Evolutionary conservation across 495 filamentous ascomycete genomes (phyloP).

Genomic region (Hypomontagnella monticulosa): DNA sequence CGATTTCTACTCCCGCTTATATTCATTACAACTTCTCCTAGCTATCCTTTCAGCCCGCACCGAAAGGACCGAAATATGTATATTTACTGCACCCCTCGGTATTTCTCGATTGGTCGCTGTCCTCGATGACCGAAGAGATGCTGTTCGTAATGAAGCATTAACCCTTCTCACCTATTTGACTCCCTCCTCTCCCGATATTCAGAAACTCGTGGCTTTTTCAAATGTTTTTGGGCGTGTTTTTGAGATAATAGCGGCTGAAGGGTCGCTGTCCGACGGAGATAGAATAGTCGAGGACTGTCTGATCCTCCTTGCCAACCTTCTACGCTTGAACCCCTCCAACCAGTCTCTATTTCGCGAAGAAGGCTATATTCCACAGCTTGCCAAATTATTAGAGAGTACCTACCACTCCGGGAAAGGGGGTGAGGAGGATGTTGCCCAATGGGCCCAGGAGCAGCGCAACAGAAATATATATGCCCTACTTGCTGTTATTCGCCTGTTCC

Average conservation of each 20-base stretch:
- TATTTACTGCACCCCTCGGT: slow-evolving; percentile 85
- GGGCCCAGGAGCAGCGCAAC: slow-evolving; percentile 79
- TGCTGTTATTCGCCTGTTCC: slow-evolving; percentile 84
- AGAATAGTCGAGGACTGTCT: slow-evolving; percentile 93
- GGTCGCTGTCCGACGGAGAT: slow-evolving; percentile 83
- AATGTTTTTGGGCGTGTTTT: slow-evolving; percentile 92
- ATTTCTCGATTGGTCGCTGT: slow-evolving; percentile 85
- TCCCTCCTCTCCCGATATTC: slow-evolving; percentile 69
- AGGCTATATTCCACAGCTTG: slow-evolving; percentile 79
- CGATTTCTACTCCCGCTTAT: slow-evolving; percentile 94
- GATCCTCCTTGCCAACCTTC: slow-evolving; percentile 88
- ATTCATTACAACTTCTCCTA: slow-evolving; percentile 88
- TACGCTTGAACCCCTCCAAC: slow-evolving; percentile 89
- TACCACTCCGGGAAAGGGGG: slow-evolving; percentile 62
- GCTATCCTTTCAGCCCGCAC: slow-evolving; percentile 87
- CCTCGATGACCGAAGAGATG: slow-evolving; percentile 87
- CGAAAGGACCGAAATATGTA: slow-evolving; percentile 94
- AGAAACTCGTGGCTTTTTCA: slow-evolving; percentile 94
- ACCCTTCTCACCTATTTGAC: slow-evolving; percentile 62
- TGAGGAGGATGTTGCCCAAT: slow-evolving; percentile 72
- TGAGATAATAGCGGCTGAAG: slow-evolving; percentile 80
- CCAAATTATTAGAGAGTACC: slow-evolving; percentile 72
- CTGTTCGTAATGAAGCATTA: slow-evolving; percentile 79
- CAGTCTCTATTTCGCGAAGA: slow-evolving; percentile 95
- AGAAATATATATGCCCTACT: slow-evolving; percentile 93